phyloP scores from a whole-genome alignment of 768 basidiomycete species.

The Psilocybe azurescens region DNA sequence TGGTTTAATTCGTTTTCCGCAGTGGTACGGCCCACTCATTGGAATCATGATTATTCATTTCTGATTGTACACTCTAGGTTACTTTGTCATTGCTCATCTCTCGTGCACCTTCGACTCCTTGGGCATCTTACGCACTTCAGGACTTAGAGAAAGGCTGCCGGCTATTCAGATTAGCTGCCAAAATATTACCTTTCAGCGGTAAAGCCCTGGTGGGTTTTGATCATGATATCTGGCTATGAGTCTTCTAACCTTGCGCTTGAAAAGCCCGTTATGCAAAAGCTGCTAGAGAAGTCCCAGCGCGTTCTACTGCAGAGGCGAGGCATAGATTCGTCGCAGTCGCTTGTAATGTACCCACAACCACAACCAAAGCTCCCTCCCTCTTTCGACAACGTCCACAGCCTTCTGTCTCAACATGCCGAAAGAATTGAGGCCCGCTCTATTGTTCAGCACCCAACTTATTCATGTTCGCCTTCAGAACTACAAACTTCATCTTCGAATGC shows the following conservation, averaged over 20 bases:
- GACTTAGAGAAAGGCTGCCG: slow-evolving; percentile 63
- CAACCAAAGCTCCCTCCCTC: slow-evolving; percentile 35
- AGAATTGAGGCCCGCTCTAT: slow-evolving; percentile 12
- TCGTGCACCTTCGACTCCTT: slow-evolving; percentile 61
- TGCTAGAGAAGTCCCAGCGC: slow-evolving; percentile 55
- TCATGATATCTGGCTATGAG: slow-evolving; percentile 1
- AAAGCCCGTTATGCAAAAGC: slow-evolving; percentile 62
- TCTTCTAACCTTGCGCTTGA: not conserved
- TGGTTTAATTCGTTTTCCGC: slow-evolving; percentile 81
- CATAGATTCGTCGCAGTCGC: slow-evolving; percentile 4
- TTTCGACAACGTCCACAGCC: slow-evolving; percentile 40
- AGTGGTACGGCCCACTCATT: slow-evolving; percentile 48
- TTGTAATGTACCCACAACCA: slow-evolving; percentile 20
- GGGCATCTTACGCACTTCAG: slow-evolving; percentile 63
- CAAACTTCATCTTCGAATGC: not conserved
- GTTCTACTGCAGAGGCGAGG: slow-evolving; percentile 43
- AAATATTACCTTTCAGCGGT: slow-evolving; percentile 62
- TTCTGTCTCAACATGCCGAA: slow-evolving; percentile 37
- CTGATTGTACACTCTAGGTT: slow-evolving; percentile 41
- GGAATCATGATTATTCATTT: not conserved
- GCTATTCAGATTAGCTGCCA: slow-evolving; percentile 61
- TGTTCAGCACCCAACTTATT: not conserved
- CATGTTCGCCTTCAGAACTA: not conserved
- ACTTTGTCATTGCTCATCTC: slow-evolving; percentile 69
- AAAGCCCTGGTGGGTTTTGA: slow-evolving; percentile 56